Evolutionary conservation across 2,329 filamentous ascomycete species (phyloP), one percentile per base, ranked within the genome.

Genomic region (Neonectria magnoliae): DNA sequence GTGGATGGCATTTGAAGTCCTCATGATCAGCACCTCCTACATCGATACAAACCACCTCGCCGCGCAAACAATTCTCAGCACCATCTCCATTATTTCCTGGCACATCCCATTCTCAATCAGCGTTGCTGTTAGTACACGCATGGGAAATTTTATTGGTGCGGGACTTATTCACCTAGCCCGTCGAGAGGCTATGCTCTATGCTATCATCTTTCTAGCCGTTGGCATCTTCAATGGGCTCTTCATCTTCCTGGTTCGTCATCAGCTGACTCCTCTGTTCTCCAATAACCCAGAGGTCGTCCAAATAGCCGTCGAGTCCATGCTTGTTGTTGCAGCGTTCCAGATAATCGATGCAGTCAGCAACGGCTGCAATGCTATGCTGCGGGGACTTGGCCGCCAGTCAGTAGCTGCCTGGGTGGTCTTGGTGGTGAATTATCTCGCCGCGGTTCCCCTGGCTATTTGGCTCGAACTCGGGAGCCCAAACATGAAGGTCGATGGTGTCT

Each of bases 1-100:
- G 71, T 82, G 80, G 80, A 71, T 75, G 11, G 81, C 81, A 4
- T 81, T 79, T 56, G 81, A 83, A 71, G 75, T 84, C 16, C 68
- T 83, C 10, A 82, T 80, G 5, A 75, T 84, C 4, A 81, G 80
- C 71, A 80, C 82, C 0, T 81, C 80, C 7, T 83, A 83, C 66
- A 72, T 84, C 38, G 78, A 78, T 67, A 82, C 81, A 1, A 75
- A 76, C 13, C 78, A 82, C 52, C 76, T 82, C 4, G 81, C 81
- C 1, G 80, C 81, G 7, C 81, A 82, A 67, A 79, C 79, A 3
- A 73, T 82, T 14, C 64, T 82, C 57, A 80, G 75, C 11, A 82
- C 81, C 0, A 75, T 80, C 1, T 80, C 79, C 9, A 74, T 81
- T 36, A 75, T 82, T 2, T 75, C 78, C 45, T 82, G 80, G 79